Conservation (phyloP, 371 early-diverging fungal species). For the Apophysomyces ossiformis region DNA sequence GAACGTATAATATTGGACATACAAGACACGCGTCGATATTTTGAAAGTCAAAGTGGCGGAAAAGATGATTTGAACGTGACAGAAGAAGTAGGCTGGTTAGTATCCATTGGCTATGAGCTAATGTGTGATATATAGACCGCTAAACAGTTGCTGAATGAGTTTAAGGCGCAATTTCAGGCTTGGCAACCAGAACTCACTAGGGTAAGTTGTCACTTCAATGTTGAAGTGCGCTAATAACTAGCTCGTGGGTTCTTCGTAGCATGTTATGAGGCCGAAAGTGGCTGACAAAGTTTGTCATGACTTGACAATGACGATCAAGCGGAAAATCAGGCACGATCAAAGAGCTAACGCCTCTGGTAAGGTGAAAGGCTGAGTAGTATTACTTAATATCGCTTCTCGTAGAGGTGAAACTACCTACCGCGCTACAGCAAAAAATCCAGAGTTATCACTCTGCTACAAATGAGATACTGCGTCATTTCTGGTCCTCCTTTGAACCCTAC, state of each 20-base stretch:
- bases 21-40: conserved; percentile 77
- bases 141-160: conserved; percentile 26
- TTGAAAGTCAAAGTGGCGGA: conserved; percentile 72
- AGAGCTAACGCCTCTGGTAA: conserved; percentile 35
- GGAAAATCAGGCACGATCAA: conserved; percentile 34
- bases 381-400: background rate
- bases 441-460: conserved; percentile 64
- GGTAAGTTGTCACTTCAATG: background rate
- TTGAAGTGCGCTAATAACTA: no score
- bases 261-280: conserved; percentile 34
- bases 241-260: conserved; percentile 11
- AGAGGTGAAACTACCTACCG: conserved; percentile 50
- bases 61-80: conserved; percentile 26
- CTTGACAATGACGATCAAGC: conserved; percentile 40
- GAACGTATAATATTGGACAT: conserved; percentile 69
- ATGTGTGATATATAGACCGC: background rate
- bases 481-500: conserved; percentile 62
- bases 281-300: conserved; percentile 41
- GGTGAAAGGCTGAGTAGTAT: background rate
- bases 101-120: background rate
- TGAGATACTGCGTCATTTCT: conserved; percentile 69
- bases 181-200: conserved; percentile 46
- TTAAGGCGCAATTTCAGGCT: conserved; percentile 37
- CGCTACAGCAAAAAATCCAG: conserved; percentile 52
- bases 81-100: conserved; percentile 20